phyloP scores from a whole-genome alignment of 805 yeast species.

The Ogataea dorogensis region DNA sequence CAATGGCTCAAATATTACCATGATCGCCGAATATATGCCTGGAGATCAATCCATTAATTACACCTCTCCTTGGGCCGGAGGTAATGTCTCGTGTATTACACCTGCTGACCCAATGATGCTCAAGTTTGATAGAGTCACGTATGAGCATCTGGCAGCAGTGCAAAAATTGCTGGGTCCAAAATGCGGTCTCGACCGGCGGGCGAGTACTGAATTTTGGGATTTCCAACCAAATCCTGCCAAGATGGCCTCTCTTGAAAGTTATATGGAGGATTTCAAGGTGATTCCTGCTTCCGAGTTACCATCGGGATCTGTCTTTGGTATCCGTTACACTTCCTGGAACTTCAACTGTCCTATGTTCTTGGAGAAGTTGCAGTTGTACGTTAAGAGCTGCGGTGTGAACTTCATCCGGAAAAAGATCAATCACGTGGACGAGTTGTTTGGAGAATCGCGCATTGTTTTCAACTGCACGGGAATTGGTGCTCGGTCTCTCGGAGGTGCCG shows the following conservation, averaged over 20 bases:
- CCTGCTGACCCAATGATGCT: conserved; percentile 55
- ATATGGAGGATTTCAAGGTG: conserved; percentile 46
- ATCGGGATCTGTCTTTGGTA: conserved; percentile 54
- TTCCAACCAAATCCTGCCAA: conserved; percentile 44
- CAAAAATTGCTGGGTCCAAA: conserved; percentile 43
- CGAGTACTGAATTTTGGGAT: conserved; percentile 64
- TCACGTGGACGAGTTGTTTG: conserved; percentile 57
- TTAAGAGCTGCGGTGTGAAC: conserved; percentile 48
- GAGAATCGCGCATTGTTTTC: conserved; percentile 50
- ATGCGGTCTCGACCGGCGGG: conserved; percentile 53
- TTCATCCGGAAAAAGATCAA: conserved; percentile 46
- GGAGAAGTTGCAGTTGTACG: conserved; percentile 42
- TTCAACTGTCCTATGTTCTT: conserved; percentile 71
- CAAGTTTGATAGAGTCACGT: conserved; percentile 60
- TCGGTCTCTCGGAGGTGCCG: conserved; percentile 58
- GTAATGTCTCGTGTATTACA: conserved; percentile 59
- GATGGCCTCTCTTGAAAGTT: conserved; percentile 45
- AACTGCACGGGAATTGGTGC: conserved; percentile 82
- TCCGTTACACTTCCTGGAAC: conserved; percentile 59
- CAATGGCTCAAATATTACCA: conserved; percentile 43
- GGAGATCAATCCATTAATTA: conserved; percentile 75
- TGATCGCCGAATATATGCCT: conserved; percentile 67
- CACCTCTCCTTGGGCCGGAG: conserved; percentile 83
- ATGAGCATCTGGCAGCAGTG: conserved; percentile 43
- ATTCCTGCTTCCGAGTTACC: conserved; percentile 44